phyloP scores from a whole-genome alignment of 495 filamentous ascomycete genomes.

The Lineolata rhizophorae region DNA sequence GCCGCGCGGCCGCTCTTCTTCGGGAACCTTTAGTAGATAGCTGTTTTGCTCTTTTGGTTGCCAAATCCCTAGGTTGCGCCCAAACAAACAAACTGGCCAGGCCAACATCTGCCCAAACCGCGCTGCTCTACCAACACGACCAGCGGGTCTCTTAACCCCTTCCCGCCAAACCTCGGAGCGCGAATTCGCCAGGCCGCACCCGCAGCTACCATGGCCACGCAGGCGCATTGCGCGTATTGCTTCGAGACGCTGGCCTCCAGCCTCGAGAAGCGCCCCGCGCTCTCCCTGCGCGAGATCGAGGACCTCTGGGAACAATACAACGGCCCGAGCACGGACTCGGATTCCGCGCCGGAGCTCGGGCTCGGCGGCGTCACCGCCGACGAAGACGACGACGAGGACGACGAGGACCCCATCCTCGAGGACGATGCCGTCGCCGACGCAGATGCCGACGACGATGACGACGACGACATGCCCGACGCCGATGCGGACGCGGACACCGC shows the following conservation, averaged over 20 bases:
- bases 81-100: no score
- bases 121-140: no score
- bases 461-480: constrained; percentile 9
- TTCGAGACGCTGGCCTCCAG: constrained; percentile 61
- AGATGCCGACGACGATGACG: constrained; percentile 4
- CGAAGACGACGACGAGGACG: constrained; percentile 12
- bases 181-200: no score
- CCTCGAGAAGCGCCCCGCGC: constrained; percentile 34
- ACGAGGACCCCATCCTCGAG: constrained; percentile 7
- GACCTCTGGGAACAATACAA: constrained; percentile 41
- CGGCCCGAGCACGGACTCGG: constrained; percentile 18
- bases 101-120: no score
- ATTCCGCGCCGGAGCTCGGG: constrained; percentile 15
- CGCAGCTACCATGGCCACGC: constrained; percentile 42
- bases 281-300: constrained; percentile 42
- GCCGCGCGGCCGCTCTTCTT: no score
- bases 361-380: no score
- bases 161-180: no score
- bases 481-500: constrained; percentile 5
- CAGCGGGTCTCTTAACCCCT: no score
- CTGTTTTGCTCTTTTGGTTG: no score
- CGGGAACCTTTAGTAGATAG: no score
- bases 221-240: constrained; percentile 71
- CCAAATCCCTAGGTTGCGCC: no score
- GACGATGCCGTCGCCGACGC: neutral